Conservation (phyloP, 2,329 filamentous ascomycete species). For the Coniella lustricola region DNA sequence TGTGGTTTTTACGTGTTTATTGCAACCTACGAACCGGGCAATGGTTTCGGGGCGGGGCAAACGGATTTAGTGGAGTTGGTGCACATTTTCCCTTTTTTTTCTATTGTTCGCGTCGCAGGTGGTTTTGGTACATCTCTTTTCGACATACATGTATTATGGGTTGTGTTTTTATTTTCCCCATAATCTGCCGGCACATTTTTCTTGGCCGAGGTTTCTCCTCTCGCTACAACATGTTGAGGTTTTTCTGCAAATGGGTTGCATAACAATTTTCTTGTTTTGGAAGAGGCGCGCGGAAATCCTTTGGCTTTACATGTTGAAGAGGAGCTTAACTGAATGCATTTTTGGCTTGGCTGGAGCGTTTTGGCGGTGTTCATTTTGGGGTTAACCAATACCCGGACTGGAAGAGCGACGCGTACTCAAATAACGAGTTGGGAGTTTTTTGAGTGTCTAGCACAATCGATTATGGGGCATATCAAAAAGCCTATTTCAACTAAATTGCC, state of each 20-base stretch:
- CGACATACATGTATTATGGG: slow-evolving; percentile 13
- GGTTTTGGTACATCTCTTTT: slow-evolving; percentile 10
- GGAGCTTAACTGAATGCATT: slow-evolving; percentile 16
- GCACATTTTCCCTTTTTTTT: slow-evolving; percentile 9
- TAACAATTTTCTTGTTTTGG: slow-evolving; percentile 7
- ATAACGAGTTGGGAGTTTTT: neutral
- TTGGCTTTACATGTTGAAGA: slow-evolving; percentile 14
- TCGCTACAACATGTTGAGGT: slow-evolving; percentile 11
- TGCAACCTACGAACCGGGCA: slow-evolving; percentile 14
- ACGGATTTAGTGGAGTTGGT: slow-evolving; percentile 17
- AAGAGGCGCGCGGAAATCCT: slow-evolving; percentile 15
- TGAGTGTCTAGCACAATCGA: slow-evolving; percentile 6
- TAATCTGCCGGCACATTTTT: slow-evolving; percentile 16
- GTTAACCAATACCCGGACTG: slow-evolving; percentile 15
- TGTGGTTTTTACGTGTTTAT: slow-evolving; percentile 12
- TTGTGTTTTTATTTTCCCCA: slow-evolving; percentile 11
- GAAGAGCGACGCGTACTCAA: slow-evolving; percentile 8
- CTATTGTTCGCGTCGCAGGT: neutral
- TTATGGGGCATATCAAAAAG: slow-evolving; percentile 3
- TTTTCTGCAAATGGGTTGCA: slow-evolving; percentile 14
- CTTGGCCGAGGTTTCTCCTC: slow-evolving; percentile 11
- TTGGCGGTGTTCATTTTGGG: slow-evolving; percentile 15
- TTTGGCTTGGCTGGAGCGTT: slow-evolving; percentile 16
- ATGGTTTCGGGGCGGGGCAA: slow-evolving; percentile 10
- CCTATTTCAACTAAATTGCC: slow-evolving; percentile 5